phyloP scores from a whole-genome alignment of 345 rosid genomes.

The Angophora floribunda region DNA sequence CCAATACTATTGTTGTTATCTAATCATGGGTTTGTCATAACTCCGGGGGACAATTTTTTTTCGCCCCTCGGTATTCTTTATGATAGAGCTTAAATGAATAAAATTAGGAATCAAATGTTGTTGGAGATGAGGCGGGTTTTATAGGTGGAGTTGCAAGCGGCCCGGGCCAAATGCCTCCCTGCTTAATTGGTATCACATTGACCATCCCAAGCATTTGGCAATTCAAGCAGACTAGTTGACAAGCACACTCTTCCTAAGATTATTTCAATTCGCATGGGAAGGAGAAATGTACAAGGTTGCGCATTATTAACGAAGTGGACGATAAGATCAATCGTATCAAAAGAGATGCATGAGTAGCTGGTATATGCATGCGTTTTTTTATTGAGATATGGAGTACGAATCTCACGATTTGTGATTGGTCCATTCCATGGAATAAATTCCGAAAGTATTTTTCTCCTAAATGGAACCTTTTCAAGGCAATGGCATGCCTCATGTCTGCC shows the following conservation, averaged over 20 bases:
- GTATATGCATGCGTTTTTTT: no score
- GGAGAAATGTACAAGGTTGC: not conserved
- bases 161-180: not conserved
- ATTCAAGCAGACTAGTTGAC: not conserved
- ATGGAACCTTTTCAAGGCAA: not conserved
- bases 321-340: not conserved
- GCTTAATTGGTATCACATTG: not conserved
- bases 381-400: fast-evolving
- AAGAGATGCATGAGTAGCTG: not conserved
- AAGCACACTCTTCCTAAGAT: not conserved
- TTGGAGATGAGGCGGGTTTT: not conserved
- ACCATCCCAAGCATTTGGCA: not conserved
- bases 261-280: not conserved
- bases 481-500: not conserved
- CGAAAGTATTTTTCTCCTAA: not conserved
- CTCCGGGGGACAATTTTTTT: not conserved
- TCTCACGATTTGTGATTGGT: not conserved
- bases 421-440: not conserved
- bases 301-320: not conserved
- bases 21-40: not conserved
- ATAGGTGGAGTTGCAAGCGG: not conserved
- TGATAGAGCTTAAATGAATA: not conserved
- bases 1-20: not conserved
- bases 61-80: not conserved
- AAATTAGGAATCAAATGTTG: not conserved